Evolutionary conservation across 139 green algal species (phyloP), one percentile per base, ranked within the genome.

Genomic region (Desmodesmus armatus): DNA sequence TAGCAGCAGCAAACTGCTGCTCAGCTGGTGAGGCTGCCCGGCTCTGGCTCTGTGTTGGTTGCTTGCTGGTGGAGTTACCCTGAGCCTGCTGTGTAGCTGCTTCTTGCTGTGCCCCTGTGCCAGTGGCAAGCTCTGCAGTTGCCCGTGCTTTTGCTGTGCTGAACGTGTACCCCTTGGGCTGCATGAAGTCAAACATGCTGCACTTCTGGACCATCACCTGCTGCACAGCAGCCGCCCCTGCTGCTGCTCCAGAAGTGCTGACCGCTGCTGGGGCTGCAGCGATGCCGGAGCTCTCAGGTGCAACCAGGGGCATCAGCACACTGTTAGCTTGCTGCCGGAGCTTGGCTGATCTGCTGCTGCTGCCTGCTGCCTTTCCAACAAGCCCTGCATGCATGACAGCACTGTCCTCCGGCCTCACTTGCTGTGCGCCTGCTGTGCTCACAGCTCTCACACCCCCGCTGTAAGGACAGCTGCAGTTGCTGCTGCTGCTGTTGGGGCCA

Each of bases 211-310:
- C n/a, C n/a, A n/a, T n/a, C n/a, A n/a, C n/a, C n/a, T n/a, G n/a
- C n/a, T n/a, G n/a, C n/a, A n/a, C n/a, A n/a, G 63, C n/a, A 43
- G 63, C 29, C 41, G 63, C 63, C 41, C 29, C 63, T 72, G 63
- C 58, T 67, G 58, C 58, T 67, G 58, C 58, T 67, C 15, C 58
- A 35, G 58, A 17, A 35, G 58, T 23, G 6, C 41, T 40, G 63
- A 5, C 11, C 29, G 31, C 11, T 43, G 63, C n/a, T 41, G 25
- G 41, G 63, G 19, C 63, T 43, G 29, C 63, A 40, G 63, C 63
- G 60, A 25, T 69, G 60, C 60, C 33, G 60, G 25, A 37, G 60
- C 23, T n/a, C 21, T 35, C 60, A 37, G 60, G 60, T 27, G 31
- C 60, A n/a, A 69, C 25, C 19, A 69, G 60, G 25, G 31, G 25